Evolutionary conservation across 2,329 filamentous ascomycete genomes (phyloP), one percentile per base, ranked within the genome.

Genomic region (Ascosphaera pollenicola): DNA sequence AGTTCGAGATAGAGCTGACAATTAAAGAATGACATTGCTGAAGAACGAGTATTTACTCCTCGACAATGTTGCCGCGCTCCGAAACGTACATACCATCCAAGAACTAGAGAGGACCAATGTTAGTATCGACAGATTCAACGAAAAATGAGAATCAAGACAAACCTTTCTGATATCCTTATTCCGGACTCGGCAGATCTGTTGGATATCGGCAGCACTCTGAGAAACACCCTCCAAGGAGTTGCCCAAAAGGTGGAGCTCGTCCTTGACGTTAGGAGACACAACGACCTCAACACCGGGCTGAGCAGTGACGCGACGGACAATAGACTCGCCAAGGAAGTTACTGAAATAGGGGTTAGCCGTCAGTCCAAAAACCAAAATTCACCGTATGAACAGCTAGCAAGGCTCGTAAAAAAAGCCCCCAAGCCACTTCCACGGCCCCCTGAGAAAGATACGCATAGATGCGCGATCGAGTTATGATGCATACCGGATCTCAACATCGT

Each of bases 101-200:
- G 80, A 98, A 98, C 82, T 91, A 56, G 46, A 17, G 28, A 37
- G 8, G 17, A 17, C 15, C 31, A 21, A 38, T 21, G 40, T 15
- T 24, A 39, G 30, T 15, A 17, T 8, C 30, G 26, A 16, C 17
- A n/a, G 18, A 26, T 11, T 19, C 15, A 26, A 13, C 30, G n/a
- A 18, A 39, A 30, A 31, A 17, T 21, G 46, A 24, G 16, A 17
- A 17, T 32, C 17, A 32, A 51, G 50, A 13, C 15, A 5, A 31
- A 84, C 79, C 80, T 94, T 94, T 71, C 91, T 84, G 73, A 98
- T 98, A 93, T 98, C 89, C 84, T 98, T 98, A 82, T 98, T 98
- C 66, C 84, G 78, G 66, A 98, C 89, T 69, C 76, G 76, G 84
- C 89, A 98, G 68, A 89, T 85, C 69, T 98, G 89, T 74, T 98